These are phyloP conservation scores for Xylaria arbuscula DNA, from an alignment of 2,329 filamentous ascomycete species.

Conservation along the genomic window DNA sequence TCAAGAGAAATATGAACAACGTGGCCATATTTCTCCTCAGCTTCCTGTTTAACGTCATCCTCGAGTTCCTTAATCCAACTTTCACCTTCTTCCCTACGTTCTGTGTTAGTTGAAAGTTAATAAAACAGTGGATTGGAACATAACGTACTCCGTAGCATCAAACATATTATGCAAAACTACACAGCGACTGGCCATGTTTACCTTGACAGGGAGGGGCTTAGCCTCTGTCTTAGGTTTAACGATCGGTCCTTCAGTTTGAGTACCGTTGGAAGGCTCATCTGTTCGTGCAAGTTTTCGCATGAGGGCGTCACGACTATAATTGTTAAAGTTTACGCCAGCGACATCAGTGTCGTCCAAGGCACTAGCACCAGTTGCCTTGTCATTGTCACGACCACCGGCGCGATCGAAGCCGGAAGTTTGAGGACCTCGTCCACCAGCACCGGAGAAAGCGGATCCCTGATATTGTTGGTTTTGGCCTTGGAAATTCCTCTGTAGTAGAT, in stretches of 20 bases:
- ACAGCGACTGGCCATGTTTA: conserved; percentile 93
- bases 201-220: conserved; percentile 83
- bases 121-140: neutral
- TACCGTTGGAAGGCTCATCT: conserved; percentile 78
- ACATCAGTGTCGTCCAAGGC: conserved; percentile 98
- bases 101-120: conserved; percentile 49
- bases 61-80: conserved; percentile 93
- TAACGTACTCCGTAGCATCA: conserved; percentile 85
- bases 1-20: conserved; percentile 98
- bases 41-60: conserved; percentile 91
- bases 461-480: conserved; percentile 81
- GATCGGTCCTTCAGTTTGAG: conserved; percentile 76
- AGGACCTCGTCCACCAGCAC: conserved; percentile 85
- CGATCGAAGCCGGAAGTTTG: conserved; percentile 92
- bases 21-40: conserved; percentile 93
- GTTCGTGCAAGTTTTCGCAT: conserved; percentile 98
- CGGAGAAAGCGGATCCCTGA: conserved; percentile 92
- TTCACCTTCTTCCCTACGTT: conserved; percentile 82
- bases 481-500: conserved; percentile 85
- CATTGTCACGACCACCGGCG: conserved; percentile 86
- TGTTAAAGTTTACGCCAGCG: conserved; percentile 98
- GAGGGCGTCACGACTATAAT: conserved; percentile 96
- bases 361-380: conserved; percentile 91
- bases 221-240: conserved; percentile 82
- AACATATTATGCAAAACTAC: conserved; percentile 97